A percentile compares a stretch with the other conserved stretches of the same genome.
These are phyloP conservation scores for Trichosporon faecale DNA, from an alignment of 1,284 basidiomycete genomes.

Conservation along the genomic window DNA sequence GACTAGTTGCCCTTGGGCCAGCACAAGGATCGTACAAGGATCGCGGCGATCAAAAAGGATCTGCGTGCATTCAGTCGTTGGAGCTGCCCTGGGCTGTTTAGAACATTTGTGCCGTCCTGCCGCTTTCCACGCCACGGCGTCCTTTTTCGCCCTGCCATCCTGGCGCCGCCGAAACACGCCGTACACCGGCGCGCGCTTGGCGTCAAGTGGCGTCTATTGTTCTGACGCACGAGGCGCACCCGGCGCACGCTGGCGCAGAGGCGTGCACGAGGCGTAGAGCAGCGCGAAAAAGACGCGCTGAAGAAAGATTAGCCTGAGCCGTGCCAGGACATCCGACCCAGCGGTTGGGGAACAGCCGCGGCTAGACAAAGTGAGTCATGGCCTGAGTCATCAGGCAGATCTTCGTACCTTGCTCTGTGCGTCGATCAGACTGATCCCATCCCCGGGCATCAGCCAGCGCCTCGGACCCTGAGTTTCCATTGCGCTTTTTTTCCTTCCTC, in stretches of 20 bases:
- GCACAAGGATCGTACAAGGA: neutral
- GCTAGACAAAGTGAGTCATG: neutral
- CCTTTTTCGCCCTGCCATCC: neutral
- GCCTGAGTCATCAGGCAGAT: neutral
- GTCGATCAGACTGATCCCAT: neutral
- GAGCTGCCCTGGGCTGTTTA: neutral
- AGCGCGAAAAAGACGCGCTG: neutral
- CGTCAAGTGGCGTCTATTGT: neutral
- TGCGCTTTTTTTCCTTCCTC: neutral
- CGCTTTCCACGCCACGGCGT: neutral
- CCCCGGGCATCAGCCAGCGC: neutral
- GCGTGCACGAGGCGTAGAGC: neutral
- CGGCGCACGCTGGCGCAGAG: no score
- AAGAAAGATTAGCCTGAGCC: neutral
- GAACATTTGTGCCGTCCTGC: neutral
- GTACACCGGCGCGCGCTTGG: neutral
- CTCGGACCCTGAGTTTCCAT: neutral
- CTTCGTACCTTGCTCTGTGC: neutral
- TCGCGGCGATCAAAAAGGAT: constrained; percentile 5
- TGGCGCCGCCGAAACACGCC: neutral
- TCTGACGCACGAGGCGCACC: neutral
- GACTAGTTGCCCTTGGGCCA: no score
- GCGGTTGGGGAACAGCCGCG: neutral
- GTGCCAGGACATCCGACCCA: neutral
- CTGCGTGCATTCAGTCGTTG: neutral